A percentile compares a stretch with the other conserved stretches of the same genome.
These are phyloP conservation scores for Bryum argenteum DNA, from an alignment of 225 moss, liverwort and hornwort species.

Conservation along the genomic window DNA sequence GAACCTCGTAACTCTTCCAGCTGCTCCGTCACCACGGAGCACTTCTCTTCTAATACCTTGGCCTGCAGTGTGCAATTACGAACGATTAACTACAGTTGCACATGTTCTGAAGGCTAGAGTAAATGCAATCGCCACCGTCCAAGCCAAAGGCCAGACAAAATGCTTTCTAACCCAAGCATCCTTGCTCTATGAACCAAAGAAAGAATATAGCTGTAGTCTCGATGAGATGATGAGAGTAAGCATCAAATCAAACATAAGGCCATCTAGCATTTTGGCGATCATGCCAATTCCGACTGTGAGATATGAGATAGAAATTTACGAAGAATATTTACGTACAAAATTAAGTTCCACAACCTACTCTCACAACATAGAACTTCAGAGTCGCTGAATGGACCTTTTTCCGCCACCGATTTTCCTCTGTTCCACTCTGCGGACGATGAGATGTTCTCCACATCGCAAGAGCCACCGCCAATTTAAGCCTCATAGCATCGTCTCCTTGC, in stretches of 20 bases:
- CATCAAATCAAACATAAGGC: background rate
- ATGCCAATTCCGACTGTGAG: background rate
- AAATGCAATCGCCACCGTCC: background rate
- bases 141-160: background rate
- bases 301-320: background rate
- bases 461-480: conserved; percentile 28
- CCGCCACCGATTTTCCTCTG: conserved; percentile 44
- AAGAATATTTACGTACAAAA: background rate
- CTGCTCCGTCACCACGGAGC: conserved; percentile 32
- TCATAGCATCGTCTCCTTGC: conserved; percentile 22
- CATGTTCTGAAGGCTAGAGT: background rate
- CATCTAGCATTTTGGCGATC: background rate
- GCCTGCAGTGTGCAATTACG: conserved; percentile 36
- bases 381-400: conserved; percentile 33
- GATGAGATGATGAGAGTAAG: conserved; percentile 8
- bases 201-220: background rate
- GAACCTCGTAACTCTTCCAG: conserved; percentile 51
- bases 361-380: background rate
- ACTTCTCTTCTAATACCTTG: conserved; percentile 45
- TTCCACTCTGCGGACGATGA: conserved; percentile 13
- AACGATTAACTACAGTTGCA: background rate
- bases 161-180: background rate
- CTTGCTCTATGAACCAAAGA: background rate
- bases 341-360: background rate
- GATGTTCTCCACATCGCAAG: conserved; percentile 29